Conservation (phyloP, 805 yeast species). For the Saccharomyces kudriavzevii region DNA sequence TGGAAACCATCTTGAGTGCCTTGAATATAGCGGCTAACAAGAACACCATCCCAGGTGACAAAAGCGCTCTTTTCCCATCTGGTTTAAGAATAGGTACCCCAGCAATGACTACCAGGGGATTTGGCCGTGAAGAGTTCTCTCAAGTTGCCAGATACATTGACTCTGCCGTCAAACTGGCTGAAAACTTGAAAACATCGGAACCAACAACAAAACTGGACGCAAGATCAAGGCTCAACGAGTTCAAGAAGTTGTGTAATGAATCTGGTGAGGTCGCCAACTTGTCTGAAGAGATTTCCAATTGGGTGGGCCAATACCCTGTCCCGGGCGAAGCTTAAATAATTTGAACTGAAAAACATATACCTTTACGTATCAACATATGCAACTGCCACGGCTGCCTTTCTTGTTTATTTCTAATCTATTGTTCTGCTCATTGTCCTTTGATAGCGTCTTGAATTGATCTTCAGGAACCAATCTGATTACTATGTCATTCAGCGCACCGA, state of each 20-base stretch:
- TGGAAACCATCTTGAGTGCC: slow-evolving; percentile 81
- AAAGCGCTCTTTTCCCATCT: slow-evolving; percentile 90
- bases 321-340: slow-evolving; percentile 59
- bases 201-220: slow-evolving; percentile 44
- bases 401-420: background rate
- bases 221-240: slow-evolving; percentile 54
- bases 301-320: slow-evolving; percentile 75
- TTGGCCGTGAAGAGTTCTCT: slow-evolving; percentile 67
- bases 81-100: slow-evolving; percentile 97
- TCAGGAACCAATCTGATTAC: slow-evolving; percentile 37
- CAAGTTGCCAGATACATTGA: slow-evolving; percentile 75
- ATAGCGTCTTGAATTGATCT: slow-evolving; percentile 14
- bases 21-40: slow-evolving; percentile 92
- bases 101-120: slow-evolving; percentile 96
- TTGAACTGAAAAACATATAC: background rate
- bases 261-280: slow-evolving; percentile 52
- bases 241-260: slow-evolving; percentile 63
- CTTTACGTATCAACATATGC: background rate
- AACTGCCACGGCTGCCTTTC: background rate
- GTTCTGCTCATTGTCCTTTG: background rate
- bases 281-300: slow-evolving; percentile 57
- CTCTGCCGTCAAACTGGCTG: slow-evolving; percentile 64
- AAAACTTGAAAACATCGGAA: slow-evolving; percentile 45
- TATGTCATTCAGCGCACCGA: slow-evolving; percentile 36
- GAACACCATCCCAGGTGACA: slow-evolving; percentile 94